Evolutionary conservation across 164 flowering plant genomes (phyloP).

Genomic region (Magnolia officinalis): DNA sequence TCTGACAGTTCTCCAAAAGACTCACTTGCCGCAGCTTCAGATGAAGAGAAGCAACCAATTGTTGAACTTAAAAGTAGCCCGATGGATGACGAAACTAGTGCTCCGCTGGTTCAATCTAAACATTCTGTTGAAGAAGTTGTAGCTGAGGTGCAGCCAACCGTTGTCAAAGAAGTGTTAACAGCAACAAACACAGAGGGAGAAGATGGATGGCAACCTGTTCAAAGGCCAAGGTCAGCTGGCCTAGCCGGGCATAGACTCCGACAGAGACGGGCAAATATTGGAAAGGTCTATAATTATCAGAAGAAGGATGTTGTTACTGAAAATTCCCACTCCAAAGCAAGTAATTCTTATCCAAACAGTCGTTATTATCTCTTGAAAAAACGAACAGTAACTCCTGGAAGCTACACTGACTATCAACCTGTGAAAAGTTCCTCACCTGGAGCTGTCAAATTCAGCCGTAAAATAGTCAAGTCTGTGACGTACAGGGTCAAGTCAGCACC

Average conservation of each 20-base stretch:
- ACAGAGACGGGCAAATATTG: conserved; percentile 58
- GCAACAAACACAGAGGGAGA: conserved; percentile 72
- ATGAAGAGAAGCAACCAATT: conserved; percentile 42
- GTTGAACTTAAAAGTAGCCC: conserved; percentile 24
- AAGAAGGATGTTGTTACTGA: conserved; percentile 53
- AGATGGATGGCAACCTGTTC: conserved; percentile 98
- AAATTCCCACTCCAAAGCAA: conserved; percentile 33
- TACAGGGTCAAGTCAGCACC: conserved; percentile 84
- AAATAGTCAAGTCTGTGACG: conserved; percentile 66
- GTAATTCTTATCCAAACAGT: conserved; percentile 45
- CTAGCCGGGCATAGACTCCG: conserved; percentile 52
- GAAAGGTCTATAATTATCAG: conserved; percentile 64
- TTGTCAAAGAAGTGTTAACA: conserved; percentile 27
- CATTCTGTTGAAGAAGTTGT: conserved; percentile 28
- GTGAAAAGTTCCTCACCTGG: conserved; percentile 42
- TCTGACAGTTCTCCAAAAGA: conserved; percentile 52
- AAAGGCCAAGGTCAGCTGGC: conserved; percentile 77
- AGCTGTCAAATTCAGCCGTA: conserved; percentile 61
- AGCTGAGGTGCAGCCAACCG: conserved; percentile 19
- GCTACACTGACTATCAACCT: conserved; percentile 48
- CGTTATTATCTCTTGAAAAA: conserved; percentile 66
- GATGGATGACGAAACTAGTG: conserved; percentile 18
- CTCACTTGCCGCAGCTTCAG: conserved; percentile 29
- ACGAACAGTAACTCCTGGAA: conserved; percentile 51
- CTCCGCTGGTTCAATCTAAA: conserved; percentile 27